Evolutionary conservation across 805 yeast species (phyloP).

Genomic region (Candida lessepsii): DNA sequence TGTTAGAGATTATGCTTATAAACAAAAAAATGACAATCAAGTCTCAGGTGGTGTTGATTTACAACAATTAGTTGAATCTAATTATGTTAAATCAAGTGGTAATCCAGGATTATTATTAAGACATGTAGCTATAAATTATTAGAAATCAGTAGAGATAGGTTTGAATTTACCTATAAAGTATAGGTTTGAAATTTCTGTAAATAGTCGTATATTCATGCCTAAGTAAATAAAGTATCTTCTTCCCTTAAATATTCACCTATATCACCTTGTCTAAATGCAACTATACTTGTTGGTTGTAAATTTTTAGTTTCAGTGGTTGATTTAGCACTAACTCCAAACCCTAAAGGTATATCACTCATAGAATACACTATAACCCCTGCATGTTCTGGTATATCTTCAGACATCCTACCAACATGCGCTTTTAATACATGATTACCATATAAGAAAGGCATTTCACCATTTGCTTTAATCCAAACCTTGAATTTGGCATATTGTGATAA

Average conservation of each 20-base stretch:
- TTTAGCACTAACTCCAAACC: constrained; percentile 93
- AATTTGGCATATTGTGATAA: constrained; percentile 86
- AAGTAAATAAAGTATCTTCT: constrained; percentile 92
- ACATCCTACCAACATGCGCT: constrained; percentile 95
- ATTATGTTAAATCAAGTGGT: constrained; percentile 37
- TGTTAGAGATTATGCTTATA: constrained; percentile 32
- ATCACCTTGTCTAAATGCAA: constrained; percentile 95
- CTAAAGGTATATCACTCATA: constrained; percentile 90
- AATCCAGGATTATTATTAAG: constrained; percentile 38
- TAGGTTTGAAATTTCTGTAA: too few species aligned
- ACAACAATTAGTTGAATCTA: constrained; percentile 26
- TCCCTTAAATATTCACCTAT: constrained; percentile 97
- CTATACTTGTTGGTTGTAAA: constrained; percentile 90
- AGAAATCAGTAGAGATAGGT: too few species aligned
- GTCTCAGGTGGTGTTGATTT: constrained; percentile 8
- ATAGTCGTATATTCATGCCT: constrained; percentile 16
- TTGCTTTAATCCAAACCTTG: constrained; percentile 93
- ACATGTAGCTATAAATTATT: constrained; percentile 28
- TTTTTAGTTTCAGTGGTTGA: constrained; percentile 84
- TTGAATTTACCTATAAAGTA: too few species aligned
- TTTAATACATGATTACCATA: constrained; percentile 96
- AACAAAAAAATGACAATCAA: constrained; percentile 14
- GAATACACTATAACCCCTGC: constrained; percentile 91
- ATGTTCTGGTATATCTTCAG: constrained; percentile 97
- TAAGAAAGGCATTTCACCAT: constrained; percentile 97